Evolutionary conservation across 768 basidiomycete genomes (phyloP).

Genomic region (Dioszegia hungarica): DNA sequence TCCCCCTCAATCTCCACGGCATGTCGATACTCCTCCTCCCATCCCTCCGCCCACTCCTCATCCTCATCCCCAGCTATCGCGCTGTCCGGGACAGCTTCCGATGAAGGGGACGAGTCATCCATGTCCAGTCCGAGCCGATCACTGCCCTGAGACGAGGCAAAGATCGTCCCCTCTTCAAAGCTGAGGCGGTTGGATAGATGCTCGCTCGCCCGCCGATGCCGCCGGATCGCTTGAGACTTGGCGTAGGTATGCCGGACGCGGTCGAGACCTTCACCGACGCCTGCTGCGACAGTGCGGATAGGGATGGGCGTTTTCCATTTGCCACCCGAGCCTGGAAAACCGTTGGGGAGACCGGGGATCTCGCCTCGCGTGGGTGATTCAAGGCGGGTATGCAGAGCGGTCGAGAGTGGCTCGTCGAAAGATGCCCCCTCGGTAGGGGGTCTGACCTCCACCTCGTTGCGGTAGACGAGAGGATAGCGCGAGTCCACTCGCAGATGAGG

Average conservation of each 20-base stretch:
- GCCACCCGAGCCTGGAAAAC: conserved; percentile 37
- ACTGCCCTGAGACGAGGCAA: conserved; percentile 17
- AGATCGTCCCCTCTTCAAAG: conserved; percentile 42
- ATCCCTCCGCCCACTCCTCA: conserved; percentile 33
- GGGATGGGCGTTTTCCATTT: conserved; percentile 25
- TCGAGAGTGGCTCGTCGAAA: conserved; percentile 73
- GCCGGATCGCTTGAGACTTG: conserved; percentile 23
- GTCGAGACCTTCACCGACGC: conserved; percentile 35
- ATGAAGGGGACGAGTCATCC: conserved; percentile 14
- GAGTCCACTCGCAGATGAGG: too few species aligned
- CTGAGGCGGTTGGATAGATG: conserved; percentile 16
- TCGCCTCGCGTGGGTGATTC: conserved; percentile 51
- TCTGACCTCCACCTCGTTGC: conserved; percentile 62
- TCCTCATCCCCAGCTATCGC: conserved; percentile 13
- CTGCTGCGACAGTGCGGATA: conserved; percentile 30
- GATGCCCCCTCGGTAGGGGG: conserved; percentile 52
- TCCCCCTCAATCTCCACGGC: conserved; percentile 46
- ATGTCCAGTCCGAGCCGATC: neutral
- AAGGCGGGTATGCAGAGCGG: conserved; percentile 64
- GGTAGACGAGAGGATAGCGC: conserved; percentile 62
- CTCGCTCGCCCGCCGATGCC: conserved; percentile 20
- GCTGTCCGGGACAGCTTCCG: conserved; percentile 15
- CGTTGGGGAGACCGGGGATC: conserved; percentile 80
- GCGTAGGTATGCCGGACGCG: conserved; percentile 32
- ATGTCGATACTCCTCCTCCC: conserved; percentile 42